Conservation (phyloP, 345 rosid species). For the Lumnitzera littorea region DNA sequence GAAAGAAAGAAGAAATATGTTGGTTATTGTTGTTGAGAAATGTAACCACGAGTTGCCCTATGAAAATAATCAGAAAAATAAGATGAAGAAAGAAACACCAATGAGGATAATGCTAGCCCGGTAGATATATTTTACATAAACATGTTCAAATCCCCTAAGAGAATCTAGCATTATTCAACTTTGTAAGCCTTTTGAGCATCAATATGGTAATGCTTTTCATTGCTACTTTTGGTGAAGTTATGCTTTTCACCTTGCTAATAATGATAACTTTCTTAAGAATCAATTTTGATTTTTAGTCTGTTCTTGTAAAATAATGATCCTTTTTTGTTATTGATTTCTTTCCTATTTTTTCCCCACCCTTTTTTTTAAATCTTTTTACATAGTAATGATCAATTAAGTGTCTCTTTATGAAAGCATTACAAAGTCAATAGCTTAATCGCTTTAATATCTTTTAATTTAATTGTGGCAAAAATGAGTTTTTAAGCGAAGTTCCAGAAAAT, state of each 20-base stretch:
- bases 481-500: no score
- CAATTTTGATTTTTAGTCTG: no score
- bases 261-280: constrained; percentile 7
- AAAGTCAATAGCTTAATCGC: no score
- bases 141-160: neutral
- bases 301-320: no score
- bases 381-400: no score
- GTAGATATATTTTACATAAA: neutral
- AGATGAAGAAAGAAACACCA: neutral
- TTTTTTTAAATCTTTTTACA: no score
- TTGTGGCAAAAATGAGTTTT: no score
- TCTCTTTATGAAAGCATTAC: no score
- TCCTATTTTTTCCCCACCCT: no score
- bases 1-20: neutral
- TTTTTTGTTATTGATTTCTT: no score
- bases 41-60: neutral
- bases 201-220: constrained; percentile 16
- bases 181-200: constrained; percentile 16
- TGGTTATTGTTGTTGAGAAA: neutral
- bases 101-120: neutral
- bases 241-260: constrained; percentile 8
- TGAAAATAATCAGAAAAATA: neutral
- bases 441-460: no score
- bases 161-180: constrained; percentile 18
- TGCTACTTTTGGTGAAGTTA: constrained; percentile 10